phyloP scores from a whole-genome alignment of 2,329 filamentous ascomycete genomes.

The Fusarium scirpi region DNA sequence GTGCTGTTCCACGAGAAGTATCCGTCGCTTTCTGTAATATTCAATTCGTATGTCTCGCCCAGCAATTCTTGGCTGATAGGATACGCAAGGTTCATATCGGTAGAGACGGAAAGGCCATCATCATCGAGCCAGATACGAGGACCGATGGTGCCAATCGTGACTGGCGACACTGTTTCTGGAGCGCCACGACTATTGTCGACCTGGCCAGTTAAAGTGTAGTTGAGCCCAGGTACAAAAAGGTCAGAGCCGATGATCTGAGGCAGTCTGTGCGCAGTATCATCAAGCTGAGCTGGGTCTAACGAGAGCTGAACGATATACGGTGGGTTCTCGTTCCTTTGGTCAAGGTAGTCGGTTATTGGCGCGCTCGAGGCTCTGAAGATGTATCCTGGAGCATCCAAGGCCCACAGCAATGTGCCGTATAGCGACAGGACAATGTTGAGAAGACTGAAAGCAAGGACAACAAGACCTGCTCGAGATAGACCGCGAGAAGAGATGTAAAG shows the following conservation, averaged over 20 bases:
- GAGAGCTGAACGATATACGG: conserved; percentile 32
- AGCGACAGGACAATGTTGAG: conserved; percentile 20
- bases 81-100: background rate
- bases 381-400: conserved; percentile 32
- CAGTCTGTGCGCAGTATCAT: background rate
- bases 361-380: conserved; percentile 12
- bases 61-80: fast-evolving
- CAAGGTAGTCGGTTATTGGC: conserved; percentile 10
- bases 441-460: conserved; percentile 25
- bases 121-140: conserved; percentile 36
- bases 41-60: background rate
- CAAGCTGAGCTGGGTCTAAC: background rate
- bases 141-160: background rate
- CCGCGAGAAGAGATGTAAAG: conserved; percentile 29
- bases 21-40: background rate
- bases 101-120: conserved; percentile 22
- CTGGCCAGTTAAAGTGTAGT: conserved; percentile 31
- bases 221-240: conserved; percentile 19
- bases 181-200: background rate
- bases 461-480: conserved; percentile 17
- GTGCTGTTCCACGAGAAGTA: conserved; percentile 32
- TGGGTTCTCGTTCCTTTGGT: conserved; percentile 2
- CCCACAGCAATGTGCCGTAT: conserved; percentile 37
- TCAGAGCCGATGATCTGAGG: conserved; percentile 18
- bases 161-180: background rate